A percentile compares a stretch with the other conserved stretches of the same genome.
Conservation (phyloP, 345 rosid genomes). For the Atalantia buxifolia region DNA sequence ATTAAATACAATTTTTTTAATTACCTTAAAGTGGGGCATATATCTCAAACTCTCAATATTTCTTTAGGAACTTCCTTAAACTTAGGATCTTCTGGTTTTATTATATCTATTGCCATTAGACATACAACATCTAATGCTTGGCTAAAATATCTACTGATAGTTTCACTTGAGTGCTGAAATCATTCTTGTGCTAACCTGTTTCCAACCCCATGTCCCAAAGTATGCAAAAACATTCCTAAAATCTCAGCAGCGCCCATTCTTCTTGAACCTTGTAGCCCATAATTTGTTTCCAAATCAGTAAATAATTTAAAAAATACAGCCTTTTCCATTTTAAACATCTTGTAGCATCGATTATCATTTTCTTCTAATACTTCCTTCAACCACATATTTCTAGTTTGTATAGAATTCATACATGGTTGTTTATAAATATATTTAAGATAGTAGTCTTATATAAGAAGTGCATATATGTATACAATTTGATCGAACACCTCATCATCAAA, state of each 20-base stretch:
- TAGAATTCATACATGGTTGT: not conserved
- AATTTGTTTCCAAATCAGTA: not conserved
- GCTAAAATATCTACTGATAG: not conserved
- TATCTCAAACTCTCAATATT: no score
- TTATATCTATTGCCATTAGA: no score
- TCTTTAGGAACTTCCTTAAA: no score
- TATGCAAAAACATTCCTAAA: not conserved
- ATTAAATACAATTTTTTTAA: no score
- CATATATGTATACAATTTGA: no score
- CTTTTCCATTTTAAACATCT: not conserved
- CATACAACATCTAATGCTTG: no score
- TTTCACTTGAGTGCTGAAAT: not conserved
- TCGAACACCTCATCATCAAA: no score
- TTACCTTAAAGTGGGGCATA: no score
- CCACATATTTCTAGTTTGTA: not conserved
- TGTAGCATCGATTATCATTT: not conserved
- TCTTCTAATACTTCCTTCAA: not conserved
- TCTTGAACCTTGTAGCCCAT: not conserved
- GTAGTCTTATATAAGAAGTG: no score
- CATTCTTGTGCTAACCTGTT: not conserved
- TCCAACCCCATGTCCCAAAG: not conserved
- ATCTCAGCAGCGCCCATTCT: not conserved
- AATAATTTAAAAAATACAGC: not conserved
- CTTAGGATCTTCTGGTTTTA: no score
- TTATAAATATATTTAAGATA: not conserved